These are phyloP conservation scores for Kwoniella shivajii DNA, from an alignment of 1,284 basidiomycete species.

Conservation along the genomic window DNA sequence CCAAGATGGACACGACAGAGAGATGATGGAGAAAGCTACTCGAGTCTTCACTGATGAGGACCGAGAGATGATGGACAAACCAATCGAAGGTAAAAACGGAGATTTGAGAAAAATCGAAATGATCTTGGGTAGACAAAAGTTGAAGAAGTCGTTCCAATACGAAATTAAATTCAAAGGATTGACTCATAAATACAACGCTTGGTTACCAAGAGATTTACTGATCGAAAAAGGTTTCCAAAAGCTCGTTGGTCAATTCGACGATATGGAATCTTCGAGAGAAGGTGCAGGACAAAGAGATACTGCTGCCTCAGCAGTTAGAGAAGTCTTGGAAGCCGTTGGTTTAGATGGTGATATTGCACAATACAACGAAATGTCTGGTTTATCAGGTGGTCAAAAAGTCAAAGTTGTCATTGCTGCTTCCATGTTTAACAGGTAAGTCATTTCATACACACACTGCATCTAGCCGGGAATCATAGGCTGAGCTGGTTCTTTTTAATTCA, in stretches of 20 bases:
- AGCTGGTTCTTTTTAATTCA: conserved; percentile 5
- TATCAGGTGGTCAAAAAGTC: conserved; percentile 95
- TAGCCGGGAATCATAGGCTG: too few relatives aligned
- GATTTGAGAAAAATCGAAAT: conserved; percentile 83
- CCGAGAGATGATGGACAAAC: conserved; percentile 74
- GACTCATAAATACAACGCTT: conserved; percentile 88
- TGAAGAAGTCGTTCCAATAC: conserved; percentile 94
- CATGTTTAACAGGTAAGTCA: conserved; percentile 76
- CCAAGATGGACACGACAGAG: conserved; percentile 97
- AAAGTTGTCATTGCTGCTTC: conserved; percentile 94
- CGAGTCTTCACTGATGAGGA: conserved; percentile 90
- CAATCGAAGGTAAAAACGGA: conserved; percentile 90
- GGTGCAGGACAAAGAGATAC: conserved; percentile 88
- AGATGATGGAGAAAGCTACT: conserved; percentile 89
- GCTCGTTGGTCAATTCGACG: conserved; percentile 92
- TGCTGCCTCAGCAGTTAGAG: conserved; percentile 73
- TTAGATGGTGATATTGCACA: conserved; percentile 96
- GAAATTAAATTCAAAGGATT: conserved; percentile 96
- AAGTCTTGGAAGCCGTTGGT: conserved; percentile 91
- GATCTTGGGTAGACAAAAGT: conserved; percentile 93
- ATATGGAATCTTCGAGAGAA: conserved; percentile 92
- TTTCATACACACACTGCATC: too few relatives aligned
- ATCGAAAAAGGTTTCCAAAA: conserved; percentile 88
- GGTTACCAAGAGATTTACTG: conserved; percentile 89
- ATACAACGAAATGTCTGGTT: conserved; percentile 90